Base-by-base conservation (phyloP, 495 filamentous ascomycete genomes). In the Neurospora pannonica region DNA sequence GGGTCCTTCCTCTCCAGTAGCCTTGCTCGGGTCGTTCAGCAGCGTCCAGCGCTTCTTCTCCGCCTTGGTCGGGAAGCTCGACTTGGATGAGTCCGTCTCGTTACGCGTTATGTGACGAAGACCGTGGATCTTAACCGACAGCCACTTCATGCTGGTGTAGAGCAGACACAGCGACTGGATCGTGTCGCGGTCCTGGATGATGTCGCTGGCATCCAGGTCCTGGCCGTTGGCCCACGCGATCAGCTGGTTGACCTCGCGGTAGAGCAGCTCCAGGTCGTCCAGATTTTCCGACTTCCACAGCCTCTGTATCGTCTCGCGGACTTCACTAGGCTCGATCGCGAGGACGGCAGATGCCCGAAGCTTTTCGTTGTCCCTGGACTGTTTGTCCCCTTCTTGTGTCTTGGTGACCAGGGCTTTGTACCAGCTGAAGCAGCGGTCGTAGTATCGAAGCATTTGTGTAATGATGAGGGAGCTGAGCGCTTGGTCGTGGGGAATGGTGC, bases 91-190 rank as follows among this genome's bases (percentile, higher is more conserved):
- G 77, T 89, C 87, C 1, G 84, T 84, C 71, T 88, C 84, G 73
- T 87, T 87, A 46, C 79, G 76, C 36, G 87, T 92, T 75, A 97
- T 91, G 75, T 92, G 90, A 34, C 95, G 90, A 43, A 98, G 87
- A 71, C 92, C 87, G 15, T 85, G 79, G 21, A 97, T 88, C 80
- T 94, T 94, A 77, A 89, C 91, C 72, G 92, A 90, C 34, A 99
- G 90, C 96, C 96, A 99, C 87, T 96, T 93, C 95, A 97, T 97
- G 86, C 95, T 98, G 74, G 93, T 97, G 79, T 96, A 94, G 28
- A 99, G 86, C 69, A 97, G 88, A 75, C 94, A 97, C 40, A 98
- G 83, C 13, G 92, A 89, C 70, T 90, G 87, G 38, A 98, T 91
- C 2, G 90, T 91, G 78, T 98, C 96, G 24, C 92, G 89, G 77